Base-by-base conservation (phyloP, 768 basidiomycete genomes). In the Lyophyllum semitale region DNA sequence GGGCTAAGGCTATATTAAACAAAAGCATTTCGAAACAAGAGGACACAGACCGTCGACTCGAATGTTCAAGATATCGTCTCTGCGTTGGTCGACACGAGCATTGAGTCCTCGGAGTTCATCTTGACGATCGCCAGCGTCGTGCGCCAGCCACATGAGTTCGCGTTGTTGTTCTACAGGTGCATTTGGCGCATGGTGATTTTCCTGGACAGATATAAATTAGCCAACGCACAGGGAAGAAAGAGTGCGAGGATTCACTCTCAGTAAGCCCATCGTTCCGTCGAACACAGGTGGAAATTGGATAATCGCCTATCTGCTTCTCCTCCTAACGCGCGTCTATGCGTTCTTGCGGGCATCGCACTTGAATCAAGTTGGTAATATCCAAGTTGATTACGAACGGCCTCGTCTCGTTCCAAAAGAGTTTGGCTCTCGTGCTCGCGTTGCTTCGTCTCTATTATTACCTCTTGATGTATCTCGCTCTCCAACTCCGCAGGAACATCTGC, bases 81-180 rank as follows among this genome's bases (percentile, higher is more conserved):
- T 69, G 9, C 85, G 57, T 41, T 80, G 75, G 29, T 78, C 76
- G 6, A 93, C 74, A 11, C 88, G 81, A 17, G 82, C 84, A 40
- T 82, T 74, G 8, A 94, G 82, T 8, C 81, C 83, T 17, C 78
- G 78, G 33, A 93, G 71, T 65, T 93, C 91, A 3, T 81, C 76
- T 58, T 91, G 91, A 22, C 92, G 85, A 68, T 92, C 89, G 43
- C 80, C 77, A 0, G 91, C 89, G 66, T 94, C 92, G 30, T 84
- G 80, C 52, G 80, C 85, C 15, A 94, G 73, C 92, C 92, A 94
- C 82, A 90, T 90, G 48, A 91, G 72, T 65, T 89, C 89, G 35
- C 89, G 80, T 60, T 90, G 89, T 63, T 93, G 89, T 44, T 89
- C 86, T 13, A 91, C 80, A 25, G 88, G 87, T 0, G 88, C 89